These are phyloP conservation scores for Amphibolis antarctica DNA, from an alignment of 106 monocot genomes.

Conservation along the genomic window DNA sequence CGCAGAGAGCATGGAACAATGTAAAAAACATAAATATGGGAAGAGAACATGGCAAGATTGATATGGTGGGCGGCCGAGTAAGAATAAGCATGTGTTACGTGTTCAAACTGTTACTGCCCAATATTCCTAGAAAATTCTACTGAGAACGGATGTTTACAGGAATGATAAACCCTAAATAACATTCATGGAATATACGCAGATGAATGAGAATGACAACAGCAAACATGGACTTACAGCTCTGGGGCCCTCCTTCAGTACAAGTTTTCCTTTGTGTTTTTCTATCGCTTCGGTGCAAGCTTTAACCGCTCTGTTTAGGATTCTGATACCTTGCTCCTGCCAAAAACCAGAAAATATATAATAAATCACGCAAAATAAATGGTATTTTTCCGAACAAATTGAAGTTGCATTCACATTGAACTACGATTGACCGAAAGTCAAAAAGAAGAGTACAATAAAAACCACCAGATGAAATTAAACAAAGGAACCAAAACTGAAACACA, in stretches of 20 bases:
- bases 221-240: conserved; percentile 61
- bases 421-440: too few relatives aligned
- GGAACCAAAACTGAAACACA: too few relatives aligned
- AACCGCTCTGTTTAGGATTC: conserved; percentile 55
- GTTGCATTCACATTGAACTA: background rate
- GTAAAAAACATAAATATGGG: background rate
- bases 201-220: background rate
- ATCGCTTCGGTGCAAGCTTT: conserved; percentile 58
- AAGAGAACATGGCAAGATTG: background rate
- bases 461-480: background rate
- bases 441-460: background rate
- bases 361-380: background rate
- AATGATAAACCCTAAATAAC: too few relatives aligned
- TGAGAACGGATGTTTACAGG: too few relatives aligned
- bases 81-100: too few relatives aligned
- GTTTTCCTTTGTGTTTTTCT: conserved; percentile 66
- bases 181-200: too few relatives aligned
- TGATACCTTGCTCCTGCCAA: conserved; percentile 67
- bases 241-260: conserved; percentile 67
- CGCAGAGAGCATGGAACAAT: background rate
- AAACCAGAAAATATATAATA: background rate
- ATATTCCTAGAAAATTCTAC: too few relatives aligned
- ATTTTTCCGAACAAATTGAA: background rate
- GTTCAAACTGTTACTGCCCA: too few relatives aligned
- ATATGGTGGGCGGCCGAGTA: too few relatives aligned